Base-by-base conservation (phyloP, 192 early-diverging fungal genomes). In the Backusella tarrabulga region DNA sequence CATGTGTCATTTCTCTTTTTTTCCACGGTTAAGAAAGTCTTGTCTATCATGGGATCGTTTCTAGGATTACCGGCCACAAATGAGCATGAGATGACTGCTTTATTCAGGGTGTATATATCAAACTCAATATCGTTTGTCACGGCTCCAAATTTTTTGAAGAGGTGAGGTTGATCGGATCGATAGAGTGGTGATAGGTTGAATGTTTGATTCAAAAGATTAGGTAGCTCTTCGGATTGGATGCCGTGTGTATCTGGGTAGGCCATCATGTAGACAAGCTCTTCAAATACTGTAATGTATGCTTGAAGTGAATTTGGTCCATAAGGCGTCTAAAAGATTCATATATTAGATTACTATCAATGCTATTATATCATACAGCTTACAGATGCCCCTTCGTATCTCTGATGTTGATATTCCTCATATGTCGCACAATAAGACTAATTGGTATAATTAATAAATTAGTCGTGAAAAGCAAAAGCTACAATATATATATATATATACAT, bases 341-440 rank as follows among this genome's bases (percentile, higher is more conserved):
- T 68, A 29, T 34, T 23, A 72, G 38, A 12, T 15, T 14, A 70
- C 2, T 70, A 77, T 41, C 36, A 29, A 56, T 70, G 19, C 2
- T 44, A 69, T 40, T 54, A 19, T 8, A 14, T 34, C 26, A 36
- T 60, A 6, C 0, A 4, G 6, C 70, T 74, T 79, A 79, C 77
- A 19, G 84, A 85, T 9, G 83, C 90, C 1, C 82, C 90, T 84
- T 91, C 90, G 70, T 91, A 91, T 71, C 90, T 77, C 79, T 91
- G 90, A 9, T 83, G 67, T 46, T 86, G 78, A 70, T 91, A 91
- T 75, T 91, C 90, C 82, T 91, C 89, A 70, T 52, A 82, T 1
- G 89, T 90, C 1, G 88, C 81, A 67, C 88, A 77, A 68, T 87
- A 83, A 40, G 76, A 74, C 73, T 85, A 68, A 4, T 29, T 40